Conservation (phyloP, 768 basidiomycete species). For the Pleurotus sapidus region DNA sequence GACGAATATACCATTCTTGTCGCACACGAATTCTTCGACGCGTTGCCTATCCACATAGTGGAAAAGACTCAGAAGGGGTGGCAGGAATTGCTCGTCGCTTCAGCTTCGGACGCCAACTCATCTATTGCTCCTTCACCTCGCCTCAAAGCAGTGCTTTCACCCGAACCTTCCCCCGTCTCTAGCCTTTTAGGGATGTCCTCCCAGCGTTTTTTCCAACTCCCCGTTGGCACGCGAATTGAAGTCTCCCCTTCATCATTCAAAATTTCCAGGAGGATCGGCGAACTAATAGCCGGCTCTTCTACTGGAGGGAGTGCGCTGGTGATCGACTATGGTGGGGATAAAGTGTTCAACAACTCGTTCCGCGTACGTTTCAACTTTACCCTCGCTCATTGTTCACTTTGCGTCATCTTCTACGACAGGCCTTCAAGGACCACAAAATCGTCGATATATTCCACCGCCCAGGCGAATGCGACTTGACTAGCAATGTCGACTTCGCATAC, state of each 20-base stretch:
- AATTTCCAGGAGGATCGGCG: slow-evolving; percentile 64
- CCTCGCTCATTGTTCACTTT: neutral
- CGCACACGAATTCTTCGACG: slow-evolving; percentile 98
- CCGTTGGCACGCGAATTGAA: slow-evolving; percentile 74
- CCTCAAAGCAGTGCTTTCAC: slow-evolving; percentile 67
- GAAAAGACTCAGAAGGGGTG: slow-evolving; percentile 81
- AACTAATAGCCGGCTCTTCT: slow-evolving; percentile 43
- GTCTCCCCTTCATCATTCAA: slow-evolving; percentile 72
- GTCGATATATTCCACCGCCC: slow-evolving; percentile 83
- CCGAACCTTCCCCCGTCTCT: slow-evolving; percentile 45
- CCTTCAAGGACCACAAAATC: slow-evolving; percentile 84
- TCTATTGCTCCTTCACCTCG: slow-evolving; percentile 21
- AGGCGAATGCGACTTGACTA: slow-evolving; percentile 88
- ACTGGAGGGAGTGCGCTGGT: slow-evolving; percentile 64
- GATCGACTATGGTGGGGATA: slow-evolving; percentile 85
- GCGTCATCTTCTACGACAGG: slow-evolving; percentile 43
- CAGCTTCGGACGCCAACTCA: slow-evolving; percentile 16
- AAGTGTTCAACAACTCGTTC: slow-evolving; percentile 70
- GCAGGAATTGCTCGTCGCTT: slow-evolving; percentile 80
- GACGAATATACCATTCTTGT: slow-evolving; percentile 77
- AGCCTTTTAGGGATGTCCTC: slow-evolving; percentile 64
- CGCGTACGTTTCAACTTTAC: slow-evolving; percentile 51
- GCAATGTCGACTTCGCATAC: slow-evolving; percentile 96
- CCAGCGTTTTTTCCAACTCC: slow-evolving; percentile 64
- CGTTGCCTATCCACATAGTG: slow-evolving; percentile 86